Evolutionary conservation across 768 basidiomycete genomes (phyloP).

Genomic region (Termitomyces sp.): DNA sequence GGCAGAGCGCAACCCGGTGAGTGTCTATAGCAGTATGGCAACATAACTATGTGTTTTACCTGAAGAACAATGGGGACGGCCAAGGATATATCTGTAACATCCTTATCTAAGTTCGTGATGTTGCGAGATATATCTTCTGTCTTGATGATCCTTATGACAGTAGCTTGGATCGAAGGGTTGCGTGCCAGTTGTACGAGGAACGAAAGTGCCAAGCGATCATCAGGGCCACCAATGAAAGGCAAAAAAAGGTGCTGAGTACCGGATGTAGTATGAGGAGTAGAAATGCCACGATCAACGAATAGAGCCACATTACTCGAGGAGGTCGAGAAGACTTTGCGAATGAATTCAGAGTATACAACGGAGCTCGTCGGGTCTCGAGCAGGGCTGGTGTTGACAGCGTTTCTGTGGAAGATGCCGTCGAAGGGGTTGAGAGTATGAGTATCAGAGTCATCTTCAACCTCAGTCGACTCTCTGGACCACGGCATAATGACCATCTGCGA

Average conservation of each 20-base stretch:
- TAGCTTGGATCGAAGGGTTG: constrained; percentile 61
- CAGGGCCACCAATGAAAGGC: constrained; percentile 92
- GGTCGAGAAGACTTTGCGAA: constrained; percentile 75
- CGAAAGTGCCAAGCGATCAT: constrained; percentile 81
- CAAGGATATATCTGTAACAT: not conserved
- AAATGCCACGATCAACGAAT: constrained; percentile 72
- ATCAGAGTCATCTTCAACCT: constrained; percentile 18
- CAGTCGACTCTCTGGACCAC: constrained; percentile 55
- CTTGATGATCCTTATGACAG: constrained; percentile 60
- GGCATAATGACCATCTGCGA: constrained; percentile 81
- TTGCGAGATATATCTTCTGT: constrained; percentile 29
- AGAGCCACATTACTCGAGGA: constrained; percentile 75
- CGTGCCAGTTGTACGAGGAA: constrained; percentile 76
- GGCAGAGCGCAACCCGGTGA: not conserved
- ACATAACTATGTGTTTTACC: no score
- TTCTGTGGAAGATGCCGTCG: constrained; percentile 67
- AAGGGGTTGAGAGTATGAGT: constrained; percentile 56
- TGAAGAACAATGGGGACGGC: constrained; percentile 20
- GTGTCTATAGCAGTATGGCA: no score
- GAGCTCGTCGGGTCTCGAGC: constrained; percentile 48
- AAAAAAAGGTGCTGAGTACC: constrained; percentile 62
- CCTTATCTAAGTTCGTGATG: constrained; percentile 23
- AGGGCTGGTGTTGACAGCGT: constrained; percentile 15
- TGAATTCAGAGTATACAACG: constrained; percentile 73
- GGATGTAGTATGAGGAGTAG: constrained; percentile 18